phyloP scores from a whole-genome alignment of 169 alveolate species.

The Eimeria praecox region DNA sequence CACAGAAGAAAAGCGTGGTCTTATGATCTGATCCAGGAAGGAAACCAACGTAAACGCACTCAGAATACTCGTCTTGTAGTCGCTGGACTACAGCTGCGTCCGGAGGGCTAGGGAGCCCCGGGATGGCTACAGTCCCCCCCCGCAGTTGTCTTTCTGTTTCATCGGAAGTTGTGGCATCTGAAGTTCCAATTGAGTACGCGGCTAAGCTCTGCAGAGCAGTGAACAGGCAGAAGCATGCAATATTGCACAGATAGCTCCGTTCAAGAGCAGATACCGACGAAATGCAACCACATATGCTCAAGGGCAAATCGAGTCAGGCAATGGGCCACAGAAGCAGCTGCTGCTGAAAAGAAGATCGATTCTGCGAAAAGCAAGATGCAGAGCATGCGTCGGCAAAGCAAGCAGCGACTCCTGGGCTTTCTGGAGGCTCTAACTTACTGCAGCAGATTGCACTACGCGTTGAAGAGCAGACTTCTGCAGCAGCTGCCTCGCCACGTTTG shows the following conservation, averaged over 20 bases:
- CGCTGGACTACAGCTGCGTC: constrained; percentile 39
- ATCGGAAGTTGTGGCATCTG: constrained; percentile 16
- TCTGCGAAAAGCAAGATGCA: background rate
- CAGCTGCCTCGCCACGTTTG: constrained; percentile 76
- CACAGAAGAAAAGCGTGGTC: background rate
- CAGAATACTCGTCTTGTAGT: constrained; percentile 30
- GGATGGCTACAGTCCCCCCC: background rate
- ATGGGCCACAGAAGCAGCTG: background rate
- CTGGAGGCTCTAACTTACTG: background rate
- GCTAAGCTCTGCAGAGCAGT: constrained; percentile 55
- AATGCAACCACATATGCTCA: background rate
- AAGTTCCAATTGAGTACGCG: constrained; percentile 36
- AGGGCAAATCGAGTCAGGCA: background rate
- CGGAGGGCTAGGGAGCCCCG: constrained; percentile 40
- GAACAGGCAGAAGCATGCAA: background rate
- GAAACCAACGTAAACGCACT: background rate
- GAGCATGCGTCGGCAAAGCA: background rate
- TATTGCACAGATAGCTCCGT: background rate
- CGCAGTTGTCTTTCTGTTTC: background rate
- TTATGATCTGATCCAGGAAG: background rate
- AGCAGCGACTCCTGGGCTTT: background rate
- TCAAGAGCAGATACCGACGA: background rate
- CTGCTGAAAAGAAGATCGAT: background rate
- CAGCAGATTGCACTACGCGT: constrained; percentile 78
- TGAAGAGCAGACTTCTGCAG: constrained; percentile 69